A percentile compares a stretch with the other conserved stretches of the same genome.
These are phyloP conservation scores for Pistacia atlantica DNA, from an alignment of 345 rosid genomes.

Conservation along the genomic window DNA sequence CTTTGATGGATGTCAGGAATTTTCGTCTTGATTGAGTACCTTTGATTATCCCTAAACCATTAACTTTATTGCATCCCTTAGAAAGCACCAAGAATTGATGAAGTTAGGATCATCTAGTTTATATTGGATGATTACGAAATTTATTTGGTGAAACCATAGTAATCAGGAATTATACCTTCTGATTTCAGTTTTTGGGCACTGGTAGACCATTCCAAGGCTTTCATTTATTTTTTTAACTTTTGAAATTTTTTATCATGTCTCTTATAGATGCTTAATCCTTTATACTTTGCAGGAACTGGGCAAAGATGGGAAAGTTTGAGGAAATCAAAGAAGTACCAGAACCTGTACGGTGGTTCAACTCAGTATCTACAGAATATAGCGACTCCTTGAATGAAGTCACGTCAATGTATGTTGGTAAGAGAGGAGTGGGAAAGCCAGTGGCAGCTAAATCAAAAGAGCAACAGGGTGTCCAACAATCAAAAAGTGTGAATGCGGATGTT, in stretches of 20 bases:
- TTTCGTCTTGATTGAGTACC: not conserved
- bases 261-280: not conserved
- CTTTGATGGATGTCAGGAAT: not conserved
- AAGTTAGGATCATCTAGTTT: not conserved
- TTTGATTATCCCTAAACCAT: not conserved
- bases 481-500: constrained; percentile 36
- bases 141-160: no score
- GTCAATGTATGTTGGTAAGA: constrained; percentile 56
- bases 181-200: constrained; percentile 4
- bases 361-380: constrained; percentile 58
- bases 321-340: constrained; percentile 87
- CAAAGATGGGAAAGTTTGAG: constrained; percentile 92
- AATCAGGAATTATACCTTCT: not conserved
- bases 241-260: not conserved
- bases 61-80: not conserved
- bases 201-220: not conserved
- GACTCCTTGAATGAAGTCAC: constrained; percentile 53
- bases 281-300: constrained; percentile 58
- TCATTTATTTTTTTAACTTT: not conserved
- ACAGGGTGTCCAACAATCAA: constrained; percentile 29
- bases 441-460: constrained; percentile 50
- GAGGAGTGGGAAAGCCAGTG: constrained; percentile 56
- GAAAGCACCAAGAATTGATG: not conserved
- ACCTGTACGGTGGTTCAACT: constrained; percentile 87
- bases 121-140: not conserved